phyloP scores from a whole-genome alignment of 768 basidiomycete genomes.

The Tricholoma sp. region DNA sequence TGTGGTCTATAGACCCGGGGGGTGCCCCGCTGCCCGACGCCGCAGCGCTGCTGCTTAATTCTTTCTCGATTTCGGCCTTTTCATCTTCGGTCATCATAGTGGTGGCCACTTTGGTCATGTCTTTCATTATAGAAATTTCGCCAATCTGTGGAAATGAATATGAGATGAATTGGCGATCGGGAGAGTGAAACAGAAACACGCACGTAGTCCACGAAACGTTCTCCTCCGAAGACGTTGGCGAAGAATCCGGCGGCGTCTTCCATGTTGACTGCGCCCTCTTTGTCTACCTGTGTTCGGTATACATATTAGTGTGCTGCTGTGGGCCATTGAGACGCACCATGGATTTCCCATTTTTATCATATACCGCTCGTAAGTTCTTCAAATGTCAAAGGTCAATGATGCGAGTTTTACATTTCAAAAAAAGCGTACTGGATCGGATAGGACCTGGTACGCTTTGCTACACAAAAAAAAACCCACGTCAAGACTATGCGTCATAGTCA shows the following conservation, averaged over 20 bases:
- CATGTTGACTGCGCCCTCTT: slow-evolving; percentile 73
- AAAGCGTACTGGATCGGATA: slow-evolving; percentile 68
- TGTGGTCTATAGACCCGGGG: neutral
- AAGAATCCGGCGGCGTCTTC: slow-evolving; percentile 95
- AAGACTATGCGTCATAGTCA: neutral
- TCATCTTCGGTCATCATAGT: slow-evolving; percentile 94
- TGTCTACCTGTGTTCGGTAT: slow-evolving; percentile 49
- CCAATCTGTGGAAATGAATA: slow-evolving; percentile 90
- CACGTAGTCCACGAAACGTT: slow-evolving; percentile 87
- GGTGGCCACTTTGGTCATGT: slow-evolving; percentile 79
- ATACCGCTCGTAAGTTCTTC: slow-evolving; percentile 80
- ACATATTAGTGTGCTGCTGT: neutral
- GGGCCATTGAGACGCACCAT: slow-evolving; percentile 48
- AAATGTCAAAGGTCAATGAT: neutral
- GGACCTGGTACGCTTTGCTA: slow-evolving; percentile 94
- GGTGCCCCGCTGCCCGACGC: slow-evolving; percentile 18
- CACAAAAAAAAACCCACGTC: neutral
- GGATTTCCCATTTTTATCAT: slow-evolving; percentile 92
- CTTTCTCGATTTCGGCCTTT: slow-evolving; percentile 78
- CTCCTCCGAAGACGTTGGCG: slow-evolving; percentile 93
- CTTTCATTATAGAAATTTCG: slow-evolving; percentile 94
- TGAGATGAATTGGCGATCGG: neutral
- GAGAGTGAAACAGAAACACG: too few species aligned
- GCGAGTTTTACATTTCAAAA: neutral
- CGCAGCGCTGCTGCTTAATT: slow-evolving; percentile 42